Conservation (phyloP, 768 basidiomycete species). For the Leucocoprinus leucothites region DNA sequence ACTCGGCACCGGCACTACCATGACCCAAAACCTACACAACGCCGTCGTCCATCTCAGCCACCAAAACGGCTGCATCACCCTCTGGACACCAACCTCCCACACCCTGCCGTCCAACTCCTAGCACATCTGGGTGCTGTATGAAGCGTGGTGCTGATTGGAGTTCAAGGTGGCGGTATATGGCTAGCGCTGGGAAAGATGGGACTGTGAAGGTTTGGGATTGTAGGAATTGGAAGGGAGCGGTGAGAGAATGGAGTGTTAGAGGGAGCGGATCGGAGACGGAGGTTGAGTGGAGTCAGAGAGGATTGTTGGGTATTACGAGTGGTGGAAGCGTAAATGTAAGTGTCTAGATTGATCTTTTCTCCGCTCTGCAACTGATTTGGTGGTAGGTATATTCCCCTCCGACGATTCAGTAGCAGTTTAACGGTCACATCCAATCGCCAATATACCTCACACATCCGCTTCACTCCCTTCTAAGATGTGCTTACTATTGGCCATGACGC, state of each 20-base stretch:
- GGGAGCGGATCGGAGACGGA: slow-evolving; percentile 58
- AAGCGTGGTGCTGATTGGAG: slow-evolving; percentile 78
- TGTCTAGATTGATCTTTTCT: too few species aligned
- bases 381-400: slow-evolving; percentile 75
- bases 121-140: slow-evolving; percentile 88
- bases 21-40: slow-evolving; percentile 91
- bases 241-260: slow-evolving; percentile 73
- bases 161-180: slow-evolving; percentile 85
- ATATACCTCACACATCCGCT: slow-evolving; percentile 91
- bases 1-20: slow-evolving; percentile 77
- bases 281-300: slow-evolving; percentile 84
- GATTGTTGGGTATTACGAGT: slow-evolving; percentile 75
- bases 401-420: slow-evolving; percentile 55
- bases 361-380: too few species aligned
- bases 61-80: slow-evolving; percentile 90
- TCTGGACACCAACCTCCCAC: slow-evolving; percentile 94
- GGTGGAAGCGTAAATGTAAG: slow-evolving; percentile 86
- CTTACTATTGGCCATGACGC: slow-evolving; percentile 74
- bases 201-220: slow-evolving; percentile 96
- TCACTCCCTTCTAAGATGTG: slow-evolving; percentile 86
- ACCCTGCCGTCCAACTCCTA: slow-evolving; percentile 88
- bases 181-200: slow-evolving; percentile 85
- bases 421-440: slow-evolving; percentile 56
- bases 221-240: slow-evolving; percentile 88
- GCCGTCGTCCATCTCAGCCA: slow-evolving; percentile 95